Conservation (phyloP, 1,284 basidiomycete genomes). For the Prillingera fragicola region DNA sequence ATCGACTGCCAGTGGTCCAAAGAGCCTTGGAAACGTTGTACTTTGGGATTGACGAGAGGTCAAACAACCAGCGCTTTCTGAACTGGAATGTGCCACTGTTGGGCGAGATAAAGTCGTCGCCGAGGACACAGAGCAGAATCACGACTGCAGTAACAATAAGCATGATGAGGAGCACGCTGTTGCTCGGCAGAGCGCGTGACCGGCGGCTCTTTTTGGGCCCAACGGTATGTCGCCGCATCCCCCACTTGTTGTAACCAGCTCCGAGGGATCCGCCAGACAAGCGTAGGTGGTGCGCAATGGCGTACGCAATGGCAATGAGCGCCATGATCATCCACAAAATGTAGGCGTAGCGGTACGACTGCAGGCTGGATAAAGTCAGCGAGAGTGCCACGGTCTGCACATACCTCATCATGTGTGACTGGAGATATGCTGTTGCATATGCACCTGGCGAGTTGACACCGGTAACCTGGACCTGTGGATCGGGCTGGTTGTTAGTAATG, state of each 20-base stretch:
- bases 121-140: conserved; percentile 56
- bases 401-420: conserved; percentile 44
- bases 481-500: not conserved
- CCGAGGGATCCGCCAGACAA: conserved; percentile 35
- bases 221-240: conserved; percentile 30
- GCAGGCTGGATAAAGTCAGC: conserved; percentile 18
- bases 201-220: conserved; percentile 38
- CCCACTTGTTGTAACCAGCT: conserved; percentile 35
- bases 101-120: conserved; percentile 70
- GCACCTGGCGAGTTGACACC: not conserved
- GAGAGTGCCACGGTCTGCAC: conserved; percentile 1
- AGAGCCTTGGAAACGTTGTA: conserved; percentile 66
- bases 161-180: conserved; percentile 57
- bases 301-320: conserved; percentile 30
- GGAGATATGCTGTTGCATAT: conserved; percentile 39
- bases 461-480: not conserved
- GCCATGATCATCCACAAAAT: conserved; percentile 41
- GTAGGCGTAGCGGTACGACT: conserved; percentile 45
- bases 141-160: conserved; percentile 50
- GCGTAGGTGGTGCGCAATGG: conserved; percentile 40
- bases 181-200: conserved; percentile 57
- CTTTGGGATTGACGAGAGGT: conserved; percentile 41
- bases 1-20: conserved; percentile 70
- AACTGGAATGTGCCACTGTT: conserved; percentile 52
- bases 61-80: conserved; percentile 19